A percentile compares a stretch with the other conserved stretches of the same genome.
Evolutionary conservation across 176 grass and related monocot genomes (phyloP).

Genomic region (Oryza australiensis): DNA sequence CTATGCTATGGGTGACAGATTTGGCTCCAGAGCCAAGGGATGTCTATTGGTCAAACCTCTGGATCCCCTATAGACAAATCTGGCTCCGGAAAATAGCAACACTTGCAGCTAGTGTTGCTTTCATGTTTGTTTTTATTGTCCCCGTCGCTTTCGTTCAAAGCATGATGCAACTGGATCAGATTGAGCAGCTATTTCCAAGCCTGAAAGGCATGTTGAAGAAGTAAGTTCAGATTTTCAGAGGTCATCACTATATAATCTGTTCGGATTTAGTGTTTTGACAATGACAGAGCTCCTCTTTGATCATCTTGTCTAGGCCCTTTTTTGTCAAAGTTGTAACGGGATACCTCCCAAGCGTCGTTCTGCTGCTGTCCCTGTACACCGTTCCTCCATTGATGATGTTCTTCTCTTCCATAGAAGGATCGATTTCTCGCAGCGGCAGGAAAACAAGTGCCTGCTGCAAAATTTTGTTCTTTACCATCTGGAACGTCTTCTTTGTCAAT

Average conservation of each 20-base stretch:
- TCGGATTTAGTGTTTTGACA: constrained; percentile 23
- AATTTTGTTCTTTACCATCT: constrained; percentile 76
- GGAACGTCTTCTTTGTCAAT: constrained; percentile 97
- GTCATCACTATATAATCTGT: constrained; percentile 1
- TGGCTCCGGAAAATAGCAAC: constrained; percentile 74
- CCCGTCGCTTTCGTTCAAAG: constrained; percentile 88
- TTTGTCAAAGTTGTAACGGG: constrained; percentile 70
- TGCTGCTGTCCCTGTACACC: constrained; percentile 76
- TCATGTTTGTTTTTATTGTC: constrained; percentile 85
- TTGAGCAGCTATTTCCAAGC: constrained; percentile 54
- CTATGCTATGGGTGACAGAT: constrained; percentile 89
- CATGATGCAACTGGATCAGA: constrained; percentile 72
- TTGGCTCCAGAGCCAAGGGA: constrained; percentile 77
- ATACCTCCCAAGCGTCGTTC: constrained; percentile 85
- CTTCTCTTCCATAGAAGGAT: constrained; percentile 82
- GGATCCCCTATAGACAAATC: constrained; percentile 76
- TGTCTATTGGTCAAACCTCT: constrained; percentile 93
- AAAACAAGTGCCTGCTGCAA: constrained; percentile 90
- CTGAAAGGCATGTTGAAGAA: constrained; percentile 50
- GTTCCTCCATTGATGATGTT: constrained; percentile 91
- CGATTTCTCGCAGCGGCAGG: constrained; percentile 77
- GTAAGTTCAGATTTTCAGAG: constrained; percentile 59
- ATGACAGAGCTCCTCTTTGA: constrained; percentile 7
- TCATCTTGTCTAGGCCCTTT: constrained; percentile 54
- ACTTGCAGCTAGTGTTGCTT: constrained; percentile 58